Percentiles rank a stretch among this genome's conserved stretches.
Evolutionary conservation across 2,329 filamentous ascomycete species (phyloP).

Genomic region (Balansia obtecta): DNA sequence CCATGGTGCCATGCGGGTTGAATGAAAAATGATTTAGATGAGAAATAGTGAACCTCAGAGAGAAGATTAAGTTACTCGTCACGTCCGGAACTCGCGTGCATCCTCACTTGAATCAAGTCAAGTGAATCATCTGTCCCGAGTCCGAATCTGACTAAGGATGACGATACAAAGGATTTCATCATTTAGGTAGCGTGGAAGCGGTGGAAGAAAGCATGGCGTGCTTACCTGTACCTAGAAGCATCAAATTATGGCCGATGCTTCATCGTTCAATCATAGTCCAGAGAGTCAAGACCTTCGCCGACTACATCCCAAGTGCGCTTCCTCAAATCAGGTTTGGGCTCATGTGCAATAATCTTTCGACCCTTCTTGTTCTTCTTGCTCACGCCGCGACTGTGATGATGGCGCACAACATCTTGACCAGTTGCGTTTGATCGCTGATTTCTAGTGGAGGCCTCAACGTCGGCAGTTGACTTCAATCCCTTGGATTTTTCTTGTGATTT

Average conservation of each 20-base stretch:
- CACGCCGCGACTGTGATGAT: constrained; percentile 1
- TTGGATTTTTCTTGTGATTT: constrained; percentile 32
- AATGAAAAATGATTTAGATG: not conserved
- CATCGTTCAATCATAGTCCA: constrained; percentile 43
- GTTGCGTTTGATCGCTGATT: not conserved
- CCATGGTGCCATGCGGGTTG: not conserved
- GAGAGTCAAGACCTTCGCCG: constrained; percentile 44
- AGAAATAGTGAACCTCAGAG: constrained; percentile 27
- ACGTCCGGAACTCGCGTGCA: constrained; percentile 22
- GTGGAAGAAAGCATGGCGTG: constrained; percentile 3
- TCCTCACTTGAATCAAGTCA: constrained; percentile 17
- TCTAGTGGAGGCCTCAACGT: not conserved
- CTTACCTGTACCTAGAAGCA: constrained; percentile 8
- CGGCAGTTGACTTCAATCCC: constrained; percentile 5
- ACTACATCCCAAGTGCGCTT: constrained; percentile 58
- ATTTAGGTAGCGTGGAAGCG: constrained; percentile 26
- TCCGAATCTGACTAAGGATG: constrained; percentile 81
- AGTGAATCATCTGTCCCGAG: constrained; percentile 20
- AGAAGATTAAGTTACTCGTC: constrained; percentile 43
- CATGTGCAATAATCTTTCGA: constrained; percentile 24
- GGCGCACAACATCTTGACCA: not conserved
- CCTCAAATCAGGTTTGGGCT: constrained; percentile 47
- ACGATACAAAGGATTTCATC: constrained; percentile 86
- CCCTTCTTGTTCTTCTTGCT: constrained; percentile 28
- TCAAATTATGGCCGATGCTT: not conserved